Conservation (phyloP, 345 rosid species). For the Heritiera littoralis region DNA sequence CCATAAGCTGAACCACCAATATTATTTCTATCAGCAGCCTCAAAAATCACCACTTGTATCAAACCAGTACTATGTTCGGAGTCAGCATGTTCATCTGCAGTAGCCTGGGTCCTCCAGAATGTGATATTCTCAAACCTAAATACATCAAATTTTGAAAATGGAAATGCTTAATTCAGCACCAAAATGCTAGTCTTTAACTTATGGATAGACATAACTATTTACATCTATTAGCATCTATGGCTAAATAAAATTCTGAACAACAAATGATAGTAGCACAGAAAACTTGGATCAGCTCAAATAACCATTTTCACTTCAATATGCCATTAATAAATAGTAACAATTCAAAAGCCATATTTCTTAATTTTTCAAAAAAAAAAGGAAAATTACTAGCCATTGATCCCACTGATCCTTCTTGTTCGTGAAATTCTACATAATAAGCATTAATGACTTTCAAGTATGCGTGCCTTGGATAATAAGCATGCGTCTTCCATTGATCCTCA, state of each 20-base stretch:
- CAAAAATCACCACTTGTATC: slow-evolving; percentile 85
- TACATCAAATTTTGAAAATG: neutral
- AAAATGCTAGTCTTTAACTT: neutral
- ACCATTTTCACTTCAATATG: neutral
- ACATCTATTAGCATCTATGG: neutral
- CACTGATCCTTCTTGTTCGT: neutral
- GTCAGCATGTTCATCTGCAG: slow-evolving; percentile 45
- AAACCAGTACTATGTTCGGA: slow-evolving; percentile 53
- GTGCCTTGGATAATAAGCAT: too few species aligned
- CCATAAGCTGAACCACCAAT: slow-evolving; percentile 99
- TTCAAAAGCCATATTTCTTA: too few species aligned
- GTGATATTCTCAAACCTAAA: slow-evolving; percentile 77
- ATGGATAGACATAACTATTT: neutral
- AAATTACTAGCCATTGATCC: too few species aligned
- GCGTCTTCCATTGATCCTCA: too few species aligned
- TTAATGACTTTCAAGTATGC: too few species aligned
- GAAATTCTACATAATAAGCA: too few species aligned
- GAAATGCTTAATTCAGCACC: slow-evolving; percentile 12
- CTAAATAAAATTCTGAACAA: neutral
- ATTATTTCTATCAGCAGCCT: slow-evolving; percentile 87
- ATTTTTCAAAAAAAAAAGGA: neutral
- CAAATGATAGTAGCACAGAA: neutral
- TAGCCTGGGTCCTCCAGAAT: slow-evolving; percentile 62
- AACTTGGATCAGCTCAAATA: neutral
- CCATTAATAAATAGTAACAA: neutral